A percentile compares a stretch with the other conserved stretches of the same genome.
Evolutionary conservation across 2,329 filamentous ascomycete species (phyloP).

Genomic region (Chalaropsis ovoidea): DNA sequence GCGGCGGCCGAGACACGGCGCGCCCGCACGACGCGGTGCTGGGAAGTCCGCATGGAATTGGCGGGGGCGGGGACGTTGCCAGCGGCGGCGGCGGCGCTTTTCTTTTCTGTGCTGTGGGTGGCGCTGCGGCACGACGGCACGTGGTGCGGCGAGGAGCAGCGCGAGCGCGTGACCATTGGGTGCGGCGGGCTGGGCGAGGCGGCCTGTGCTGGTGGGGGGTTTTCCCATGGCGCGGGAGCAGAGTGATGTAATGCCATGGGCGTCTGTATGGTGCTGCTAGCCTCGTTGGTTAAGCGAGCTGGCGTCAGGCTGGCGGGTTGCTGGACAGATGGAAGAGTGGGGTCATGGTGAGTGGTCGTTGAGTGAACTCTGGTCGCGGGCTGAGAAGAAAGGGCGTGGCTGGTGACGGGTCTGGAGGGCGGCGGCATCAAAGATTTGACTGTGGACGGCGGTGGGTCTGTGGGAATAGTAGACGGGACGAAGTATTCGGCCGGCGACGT

Average conservation of each 20-base stretch:
- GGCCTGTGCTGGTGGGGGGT: background rate
- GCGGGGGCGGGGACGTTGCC: background rate
- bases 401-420: background rate
- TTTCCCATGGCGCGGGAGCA: background rate
- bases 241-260: too few relatives aligned
- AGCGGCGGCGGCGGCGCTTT: background rate
- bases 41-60: background rate
- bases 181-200: background rate
- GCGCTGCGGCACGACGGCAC: background rate
- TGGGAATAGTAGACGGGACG: background rate
- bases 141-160: constrained; percentile 14
- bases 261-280: background rate
- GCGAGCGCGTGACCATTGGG: constrained; percentile 15
- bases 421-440: background rate
- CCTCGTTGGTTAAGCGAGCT: background rate
- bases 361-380: background rate
- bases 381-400: background rate
- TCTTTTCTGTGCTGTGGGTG: background rate
- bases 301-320: background rate
- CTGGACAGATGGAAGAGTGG: background rate
- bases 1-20: background rate
- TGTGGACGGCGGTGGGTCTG: background rate
- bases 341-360: background rate
- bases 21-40: background rate
- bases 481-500: background rate